Evolutionary conservation across 352 stramenopile genomes (phyloP), one percentile per base, ranked within the genome.

Genomic region (Aphanomyces stellatus): DNA sequence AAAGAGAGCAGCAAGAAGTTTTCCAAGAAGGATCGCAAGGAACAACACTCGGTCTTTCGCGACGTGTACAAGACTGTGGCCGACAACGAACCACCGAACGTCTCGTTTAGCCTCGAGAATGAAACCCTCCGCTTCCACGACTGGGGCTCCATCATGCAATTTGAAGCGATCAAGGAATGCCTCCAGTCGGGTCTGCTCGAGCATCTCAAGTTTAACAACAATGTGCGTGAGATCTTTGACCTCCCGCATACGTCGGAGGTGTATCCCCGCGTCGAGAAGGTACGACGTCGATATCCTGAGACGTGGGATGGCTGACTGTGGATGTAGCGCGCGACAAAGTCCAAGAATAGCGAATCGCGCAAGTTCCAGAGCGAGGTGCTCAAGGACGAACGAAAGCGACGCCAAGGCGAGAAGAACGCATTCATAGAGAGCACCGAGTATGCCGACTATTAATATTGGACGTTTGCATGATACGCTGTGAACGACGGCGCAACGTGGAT

Each of bases 1-100:
- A 93, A 93, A 65, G 82, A 92, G 46, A 93, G 67, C 74, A 93
- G 81, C 76, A 95, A 95, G 74, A 93, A 91, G 69, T 92, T 85
- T 71, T 93, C 81, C 75, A 95, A 95, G 68, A 92, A 93, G 53
- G 87, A 95, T 46, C 85, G 87, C 28, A 95, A 95, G 62, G 82
- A 82, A 2, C 87, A 95, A 69, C 81, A 83, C 28, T 75, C 85
- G 42, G 83, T 93, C 13, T 95, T 95, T 51, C 82, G 87, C 24
- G 85, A 95, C 61, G 86, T 95, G 62, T 68, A 93, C 53, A 84
- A 77, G 2, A 93, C 87, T 3, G 73, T 95, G 30, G 74, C 76
- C 40, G 87, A 81, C 40, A 81, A 85, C n/a, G 85, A 93, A 57
- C 88, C 80, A 30, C 87, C 85, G 28, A 81, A 88, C 11, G 71